Conservation (phyloP, 495 filamentous ascomycete genomes). For the Sabuloglossum arenarium region DNA sequence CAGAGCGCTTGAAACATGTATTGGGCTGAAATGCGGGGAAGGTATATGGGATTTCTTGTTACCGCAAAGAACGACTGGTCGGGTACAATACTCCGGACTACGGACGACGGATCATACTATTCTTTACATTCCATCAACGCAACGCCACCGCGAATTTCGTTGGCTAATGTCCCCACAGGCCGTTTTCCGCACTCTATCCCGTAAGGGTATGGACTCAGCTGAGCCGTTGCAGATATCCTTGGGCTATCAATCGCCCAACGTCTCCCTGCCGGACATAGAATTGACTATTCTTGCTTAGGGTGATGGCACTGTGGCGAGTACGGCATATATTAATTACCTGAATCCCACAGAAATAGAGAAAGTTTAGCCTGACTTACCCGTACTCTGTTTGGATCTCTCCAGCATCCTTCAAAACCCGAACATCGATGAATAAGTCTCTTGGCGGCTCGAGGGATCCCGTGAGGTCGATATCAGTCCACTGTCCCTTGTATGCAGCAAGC, state of each 20-base stretch:
- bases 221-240: conserved; percentile 91
- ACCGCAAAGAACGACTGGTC: not conserved
- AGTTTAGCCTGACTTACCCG: conserved; percentile 38
- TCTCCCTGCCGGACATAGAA: conserved; percentile 94
- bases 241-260: conserved; percentile 83
- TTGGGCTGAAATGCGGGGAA: conserved; percentile 1
- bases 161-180: too few relatives aligned
- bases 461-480: conserved; percentile 96
- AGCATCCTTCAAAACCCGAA: conserved; percentile 87
- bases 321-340: not conserved
- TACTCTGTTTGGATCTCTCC: conserved; percentile 99
- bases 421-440: conserved; percentile 91
- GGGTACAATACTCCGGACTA: not conserved
- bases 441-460: conserved; percentile 91
- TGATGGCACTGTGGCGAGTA: conserved; percentile 49
- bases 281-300: conserved; percentile 92
- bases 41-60: not conserved
- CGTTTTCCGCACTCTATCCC: not conserved
- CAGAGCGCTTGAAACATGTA: not conserved
- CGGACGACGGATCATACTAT: too few relatives aligned
- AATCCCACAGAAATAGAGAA: not conserved
- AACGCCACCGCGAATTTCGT: not conserved
- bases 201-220: conserved; percentile 29
- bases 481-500: conserved; percentile 87
- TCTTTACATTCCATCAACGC: not conserved